Evolutionary conservation across 2,329 filamentous ascomycete species (phyloP), one percentile per base, ranked within the genome.

Genomic region (Alternaria solani): DNA sequence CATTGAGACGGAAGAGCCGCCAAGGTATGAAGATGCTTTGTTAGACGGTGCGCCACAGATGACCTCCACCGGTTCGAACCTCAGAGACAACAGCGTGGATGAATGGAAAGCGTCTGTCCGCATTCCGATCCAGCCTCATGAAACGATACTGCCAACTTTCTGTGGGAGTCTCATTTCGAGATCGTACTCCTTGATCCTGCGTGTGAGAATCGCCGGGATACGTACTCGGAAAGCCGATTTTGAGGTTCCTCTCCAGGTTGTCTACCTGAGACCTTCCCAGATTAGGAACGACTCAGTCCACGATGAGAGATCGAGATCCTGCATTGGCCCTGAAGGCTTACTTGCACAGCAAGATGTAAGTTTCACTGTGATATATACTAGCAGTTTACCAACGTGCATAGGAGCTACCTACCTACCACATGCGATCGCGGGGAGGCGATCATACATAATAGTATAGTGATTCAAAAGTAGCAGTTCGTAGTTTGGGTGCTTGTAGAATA

Each of bases 11-110:
- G 48, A 59, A 42, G 42, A 59, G n/a, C 49, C 51, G n/a, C 51
- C 49, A 28, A 12, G n/a, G n/a, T 53, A 59, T 48, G 56, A 54
- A 59, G 56, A 54, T 25, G 56, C 49, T 53, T 18, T 59, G 55
- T 28, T 26, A 1, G 48, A 51, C 18, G 30, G 1, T 51, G 48
- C 48, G 16, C 48, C 23, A 28, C 2, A 54, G 16, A 54, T 25
- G 23, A 43, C 28, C 51, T 14, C 36, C 16, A 54, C 51, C 1
- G 23, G 8, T 54, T 3, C 51, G 51, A 54, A 25, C 28, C 44
- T 5, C 23, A 26, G 34, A 43, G 44, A 51, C 43, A 23, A 57
- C 44, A 42, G 42, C 18, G 43, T 23, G 34, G 38, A 46, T 49
- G 44, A 41, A 20, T 51, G 54, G 54, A 42, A 26, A 48, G 43